These are phyloP conservation scores for Erodium maritimum DNA, from an alignment of 345 rosid species.

Conservation along the genomic window DNA sequence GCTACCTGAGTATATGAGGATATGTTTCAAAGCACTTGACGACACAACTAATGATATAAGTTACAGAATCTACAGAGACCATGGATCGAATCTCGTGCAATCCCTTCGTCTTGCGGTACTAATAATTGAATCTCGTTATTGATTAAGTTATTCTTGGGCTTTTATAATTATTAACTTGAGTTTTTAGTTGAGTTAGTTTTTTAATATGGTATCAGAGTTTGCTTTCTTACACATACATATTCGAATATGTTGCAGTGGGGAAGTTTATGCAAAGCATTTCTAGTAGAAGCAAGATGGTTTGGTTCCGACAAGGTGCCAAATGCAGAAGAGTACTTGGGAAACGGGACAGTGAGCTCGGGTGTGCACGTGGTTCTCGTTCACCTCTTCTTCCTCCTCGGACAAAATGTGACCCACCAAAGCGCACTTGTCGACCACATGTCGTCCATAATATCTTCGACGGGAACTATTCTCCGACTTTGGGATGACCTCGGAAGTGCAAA, in stretches of 20 bases:
- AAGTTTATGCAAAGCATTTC: conserved; percentile 8
- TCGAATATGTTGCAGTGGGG: conserved; percentile 12
- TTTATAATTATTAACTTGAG: too few species aligned
- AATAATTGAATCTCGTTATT: neutral
- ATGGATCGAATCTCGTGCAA: neutral
- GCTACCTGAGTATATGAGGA: conserved; percentile 24
- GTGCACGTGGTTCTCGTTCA: conserved; percentile 8
- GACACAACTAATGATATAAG: conserved; percentile 20
- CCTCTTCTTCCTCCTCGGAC: conserved; percentile 1
- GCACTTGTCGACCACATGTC: conserved; percentile 1
- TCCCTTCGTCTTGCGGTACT: conserved; percentile 9
- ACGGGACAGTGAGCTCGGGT: conserved; percentile 12
- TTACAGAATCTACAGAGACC: conserved; percentile 9
- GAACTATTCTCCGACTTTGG: conserved; percentile 9
- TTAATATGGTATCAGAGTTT: too few species aligned
- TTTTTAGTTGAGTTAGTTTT: too few species aligned
- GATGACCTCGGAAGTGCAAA: conserved; percentile 18
- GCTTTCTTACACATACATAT: too few species aligned
- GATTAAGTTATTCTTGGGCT: too few species aligned
- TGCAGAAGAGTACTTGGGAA: conserved; percentile 13
- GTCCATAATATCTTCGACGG: conserved; percentile 1
- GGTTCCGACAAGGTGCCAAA: neutral
- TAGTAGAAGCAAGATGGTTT: conserved; percentile 20
- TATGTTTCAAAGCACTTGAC: conserved; percentile 18
- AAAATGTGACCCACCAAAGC: conserved; percentile 1